Evolutionary conservation across 192 early-diverging fungal genomes (phyloP), one percentile per base, ranked within the genome.

Genomic region (Rhizophagus clarus): DNA sequence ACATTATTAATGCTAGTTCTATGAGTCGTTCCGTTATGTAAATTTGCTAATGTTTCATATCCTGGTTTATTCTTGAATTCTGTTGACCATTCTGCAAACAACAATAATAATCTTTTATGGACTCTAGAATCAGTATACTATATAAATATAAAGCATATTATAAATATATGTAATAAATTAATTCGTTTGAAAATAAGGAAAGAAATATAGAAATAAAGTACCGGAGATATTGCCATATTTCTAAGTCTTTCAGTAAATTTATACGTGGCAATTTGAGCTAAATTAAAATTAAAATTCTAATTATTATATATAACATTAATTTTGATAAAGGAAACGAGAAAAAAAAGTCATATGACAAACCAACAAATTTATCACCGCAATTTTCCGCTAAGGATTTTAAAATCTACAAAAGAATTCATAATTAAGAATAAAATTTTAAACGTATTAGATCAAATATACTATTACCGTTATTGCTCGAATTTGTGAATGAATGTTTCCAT

Each of bases 111-210:
- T 61, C 34, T 75, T 61, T 75, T 75, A 37, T 62, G 56, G 37
- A 75, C 74, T 75, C 37, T n/a, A 32, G 49, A 20, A 45, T 75
- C 74, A n/a, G 74, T 75, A 20, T 17, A n/a, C 73, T 75, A 29
- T 60, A 34, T 34, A 34, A 34, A 34, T 34, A 34, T 34, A 34
- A 34, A 34, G 34, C 5, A 34, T 34, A 34, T 34, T 34, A 34
- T 34, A 34, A 34, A 0, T 4, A 34, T 34, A 34, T 34, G 34
- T 34, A 34, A 34, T 24, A 72, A 68, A 34, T 22, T 47, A 42
- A 24, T 34, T 40, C 37, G 8, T 40, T 40, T 9, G 37, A 49
- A 24, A 24, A 51, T 17, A 37, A 61, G 62, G 2, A 15, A 26
- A 6, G 29, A 22, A 56, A 74, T 74, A 61, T 22, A 74, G 22